phyloP scores from a whole-genome alignment of 2,329 filamentous ascomycete species.

The Juglanconis sp. region DNA sequence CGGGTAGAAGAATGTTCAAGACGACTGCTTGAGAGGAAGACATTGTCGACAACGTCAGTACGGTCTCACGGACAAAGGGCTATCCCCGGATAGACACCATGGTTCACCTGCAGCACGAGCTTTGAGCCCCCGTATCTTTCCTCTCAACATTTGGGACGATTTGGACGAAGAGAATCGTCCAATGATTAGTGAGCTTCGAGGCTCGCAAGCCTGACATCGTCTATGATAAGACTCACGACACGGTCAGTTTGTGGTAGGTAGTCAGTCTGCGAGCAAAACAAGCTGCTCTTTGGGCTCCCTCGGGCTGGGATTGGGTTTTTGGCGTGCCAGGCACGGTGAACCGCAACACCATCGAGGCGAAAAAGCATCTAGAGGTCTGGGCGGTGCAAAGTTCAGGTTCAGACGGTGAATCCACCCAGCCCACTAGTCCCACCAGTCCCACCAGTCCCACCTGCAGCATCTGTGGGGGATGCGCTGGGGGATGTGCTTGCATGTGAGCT shows the following conservation, averaged over 20 bases:
- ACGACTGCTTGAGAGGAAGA: background rate
- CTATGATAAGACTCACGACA: background rate
- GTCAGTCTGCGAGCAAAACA: background rate
- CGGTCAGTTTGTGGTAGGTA: background rate
- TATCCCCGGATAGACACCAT: constrained; percentile 1
- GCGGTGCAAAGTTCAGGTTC: background rate
- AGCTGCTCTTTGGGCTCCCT: background rate
- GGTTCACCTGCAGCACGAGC: background rate
- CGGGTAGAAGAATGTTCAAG: background rate
- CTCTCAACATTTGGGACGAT: background rate
- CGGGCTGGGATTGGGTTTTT: background rate
- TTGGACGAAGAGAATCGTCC: background rate
- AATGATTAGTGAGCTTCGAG: background rate
- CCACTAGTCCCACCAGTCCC: background rate
- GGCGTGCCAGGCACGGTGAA: background rate
- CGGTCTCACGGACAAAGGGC: constrained; percentile 6
- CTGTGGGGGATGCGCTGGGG: constrained; percentile 8
- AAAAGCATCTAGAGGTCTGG: background rate
- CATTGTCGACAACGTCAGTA: background rate
- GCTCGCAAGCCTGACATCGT: background rate
- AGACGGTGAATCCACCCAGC: background rate
- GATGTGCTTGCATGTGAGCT: constrained; percentile 1
- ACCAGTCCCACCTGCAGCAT: background rate
- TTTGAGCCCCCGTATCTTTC: background rate
- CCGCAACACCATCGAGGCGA: background rate